Conservation (phyloP, 139 green algal genomes). For the Gonium pectorale region DNA sequence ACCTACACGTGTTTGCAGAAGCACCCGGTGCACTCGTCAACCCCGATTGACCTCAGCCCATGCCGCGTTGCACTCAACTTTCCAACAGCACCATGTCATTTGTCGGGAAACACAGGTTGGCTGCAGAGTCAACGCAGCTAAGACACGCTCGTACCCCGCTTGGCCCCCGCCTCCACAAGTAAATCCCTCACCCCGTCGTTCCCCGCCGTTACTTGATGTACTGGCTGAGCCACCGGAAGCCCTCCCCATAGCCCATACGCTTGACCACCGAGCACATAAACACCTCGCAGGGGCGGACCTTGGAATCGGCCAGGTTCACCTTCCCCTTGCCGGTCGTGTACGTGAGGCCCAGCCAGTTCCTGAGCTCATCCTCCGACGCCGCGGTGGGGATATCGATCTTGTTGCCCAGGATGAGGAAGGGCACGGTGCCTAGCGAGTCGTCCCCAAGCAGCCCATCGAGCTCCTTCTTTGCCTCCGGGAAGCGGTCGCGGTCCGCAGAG, state of each 20-base stretch:
- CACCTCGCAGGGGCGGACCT: constrained; percentile 87
- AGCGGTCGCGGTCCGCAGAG: constrained; percentile 95
- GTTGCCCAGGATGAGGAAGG: constrained; percentile 98
- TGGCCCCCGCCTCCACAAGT: no score
- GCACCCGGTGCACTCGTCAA: no score
- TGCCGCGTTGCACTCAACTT: no score
- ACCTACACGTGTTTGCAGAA: no score
- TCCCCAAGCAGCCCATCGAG: constrained; percentile 94
- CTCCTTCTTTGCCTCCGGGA: constrained; percentile 93
- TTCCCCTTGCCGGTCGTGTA: constrained; percentile 99
- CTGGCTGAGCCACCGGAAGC: constrained; percentile 97
- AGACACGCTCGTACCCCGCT: no score
- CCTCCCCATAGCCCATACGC: constrained; percentile 96
- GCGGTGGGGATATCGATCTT: constrained; percentile 98
- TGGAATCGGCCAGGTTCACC: constrained; percentile 69
- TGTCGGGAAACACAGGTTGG: no score
- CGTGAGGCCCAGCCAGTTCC: constrained; percentile 91
- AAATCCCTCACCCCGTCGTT: no score
- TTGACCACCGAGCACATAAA: constrained; percentile 74
- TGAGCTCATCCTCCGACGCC: constrained; percentile 91
- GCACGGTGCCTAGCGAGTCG: constrained; percentile 92
- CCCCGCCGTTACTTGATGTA: constrained; percentile 97
- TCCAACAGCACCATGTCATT: no score
- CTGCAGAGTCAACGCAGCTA: no score
- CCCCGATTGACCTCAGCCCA: no score